Evolutionary conservation across 225 moss, liverwort and hornwort genomes (phyloP), one percentile per base, ranked within the genome.

Genomic region (Sphagnum tenellum): DNA sequence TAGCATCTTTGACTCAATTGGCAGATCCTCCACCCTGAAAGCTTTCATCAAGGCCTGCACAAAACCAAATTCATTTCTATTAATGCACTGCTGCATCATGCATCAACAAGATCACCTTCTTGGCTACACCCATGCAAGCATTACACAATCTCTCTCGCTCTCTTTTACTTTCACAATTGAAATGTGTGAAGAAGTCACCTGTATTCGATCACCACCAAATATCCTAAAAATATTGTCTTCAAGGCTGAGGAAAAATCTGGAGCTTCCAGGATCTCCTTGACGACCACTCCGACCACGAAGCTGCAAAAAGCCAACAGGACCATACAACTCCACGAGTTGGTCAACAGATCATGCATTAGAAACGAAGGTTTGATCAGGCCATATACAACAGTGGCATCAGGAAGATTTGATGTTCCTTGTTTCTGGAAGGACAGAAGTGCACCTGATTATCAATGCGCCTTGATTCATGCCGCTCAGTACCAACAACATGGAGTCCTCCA

Each of bases 391-490:
- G n/a, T n/a, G n/a, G n/a, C 29, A 29, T 29, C 29, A 29, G 29
- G 29, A 29, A 29, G 29, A 29, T 29, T 29, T 29, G 29, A 29
- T 29, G 29, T 29, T 1, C 29, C 29, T 29, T 29, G 0, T 29
- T 29, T 29, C 29, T 29, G 29, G 29, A 29, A 29, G 1, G 29
- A 1, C 29, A 7, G 45, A 60, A 7, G 59, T 60, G 51, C 49
- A 91, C 94, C 83, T 94, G 92, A 78, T 98, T 98, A 71, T 98
- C 96, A 72, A 98, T 98, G 29, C 96, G 90, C 60, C 96, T 86
- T 49, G 92, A 79, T 76, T 98, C 96, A 62, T 98, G 92, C 66
- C 96, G 85, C 76, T 98, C 96, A 4, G 96, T 90, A 55, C 96
- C 96, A 68, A 98, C 85, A 61, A 98, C 96, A 75, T 98, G 96